Base-by-base conservation (phyloP, 2,329 filamentous ascomycete species). In the Alternaria sp. region DNA sequence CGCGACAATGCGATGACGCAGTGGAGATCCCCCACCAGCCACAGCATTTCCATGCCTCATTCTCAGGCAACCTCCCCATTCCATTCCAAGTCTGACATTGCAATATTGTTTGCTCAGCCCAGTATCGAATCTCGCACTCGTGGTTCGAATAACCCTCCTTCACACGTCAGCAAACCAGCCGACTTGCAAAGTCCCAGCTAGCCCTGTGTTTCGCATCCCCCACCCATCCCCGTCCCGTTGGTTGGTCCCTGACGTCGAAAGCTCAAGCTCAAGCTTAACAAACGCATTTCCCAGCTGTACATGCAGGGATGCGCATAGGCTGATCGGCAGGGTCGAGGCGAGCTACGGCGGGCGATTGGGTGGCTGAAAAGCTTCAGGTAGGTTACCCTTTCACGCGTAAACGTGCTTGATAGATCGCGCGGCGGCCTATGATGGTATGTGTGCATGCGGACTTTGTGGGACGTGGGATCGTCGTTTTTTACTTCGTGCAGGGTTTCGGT, bases 281-380 rank as follows among this genome's bases (percentile, higher is more conserved):
- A 41, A 20, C 14, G 33, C 28, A 53, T 53, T 28, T 37, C 33
- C 33, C 20, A 21, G 23, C 30, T 37, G 20, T 37, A 45, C 12
- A 54, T 51, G 55, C 62, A 67, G 56, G 62, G 65, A 51, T 65
- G 33, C 20, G 28, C 30, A 41, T 45, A 18, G 37, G 6, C 37
- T 37, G 62, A 67, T 65, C 65, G 58, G 65, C 65, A 67, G 61
- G 59, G 65, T 47, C 14, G 49, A 11, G 15, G 37, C 37, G n/a
- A 47, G 21, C 33, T 43, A 49, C 51, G 33, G 49, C 28, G 37
- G 55, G 47, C 59, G 53, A 65, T 67, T 67, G 62, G 62, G 45
- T 60, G 62, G 62, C 51, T 63, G 49, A 60, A 65, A 23, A 21
- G 14, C 21, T 44, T 44, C 25, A 21, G 12, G 23, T 51, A 33